Conservation (phyloP, 2,329 filamentous ascomycete species). For the Aspergillus arachidicola region DNA sequence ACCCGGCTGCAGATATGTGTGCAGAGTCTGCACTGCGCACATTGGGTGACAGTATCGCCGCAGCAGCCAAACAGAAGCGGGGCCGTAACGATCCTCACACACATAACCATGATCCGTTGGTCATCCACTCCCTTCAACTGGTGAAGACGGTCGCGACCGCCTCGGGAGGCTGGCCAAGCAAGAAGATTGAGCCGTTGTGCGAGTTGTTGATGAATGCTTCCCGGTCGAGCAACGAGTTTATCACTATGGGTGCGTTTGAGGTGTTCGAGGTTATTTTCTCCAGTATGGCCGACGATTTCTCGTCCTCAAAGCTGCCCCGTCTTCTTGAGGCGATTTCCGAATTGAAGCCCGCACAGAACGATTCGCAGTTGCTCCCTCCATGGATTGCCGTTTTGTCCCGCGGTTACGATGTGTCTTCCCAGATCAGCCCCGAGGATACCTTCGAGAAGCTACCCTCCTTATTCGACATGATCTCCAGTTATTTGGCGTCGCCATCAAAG, state of each 20-base stretch:
- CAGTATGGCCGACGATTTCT: constrained; percentile 83
- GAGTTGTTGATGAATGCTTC: constrained; percentile 88
- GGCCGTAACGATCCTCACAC: constrained; percentile 41
- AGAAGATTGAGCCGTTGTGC: constrained; percentile 90
- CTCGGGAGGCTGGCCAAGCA: constrained; percentile 92
- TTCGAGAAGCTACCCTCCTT: constrained; percentile 87
- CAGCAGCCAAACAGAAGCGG: constrained; percentile 70
- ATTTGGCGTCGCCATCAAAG: constrained; percentile 82
- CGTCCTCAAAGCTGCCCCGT: constrained; percentile 84
- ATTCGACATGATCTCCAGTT: constrained; percentile 76
- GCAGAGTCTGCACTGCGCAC: constrained; percentile 85
- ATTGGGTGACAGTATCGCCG: constrained; percentile 70
- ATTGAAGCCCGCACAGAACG: constrained; percentile 85
- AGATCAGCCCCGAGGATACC: constrained; percentile 85
- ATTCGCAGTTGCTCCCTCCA: constrained; percentile 89
- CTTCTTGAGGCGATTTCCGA: constrained; percentile 91
- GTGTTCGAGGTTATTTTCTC: constrained; percentile 97
- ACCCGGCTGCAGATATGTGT: constrained; percentile 94
- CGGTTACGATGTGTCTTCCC: constrained; percentile 90
- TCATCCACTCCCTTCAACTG: constrained; percentile 90
- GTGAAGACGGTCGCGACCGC: constrained; percentile 86
- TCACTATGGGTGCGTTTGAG: constrained; percentile 95
- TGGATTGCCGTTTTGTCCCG: constrained; percentile 96
- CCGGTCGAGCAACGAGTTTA: constrained; percentile 86
- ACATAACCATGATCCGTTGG: constrained; percentile 71